Conservation (phyloP, 768 basidiomycete genomes). For the Glaciozyma martinii region DNA sequence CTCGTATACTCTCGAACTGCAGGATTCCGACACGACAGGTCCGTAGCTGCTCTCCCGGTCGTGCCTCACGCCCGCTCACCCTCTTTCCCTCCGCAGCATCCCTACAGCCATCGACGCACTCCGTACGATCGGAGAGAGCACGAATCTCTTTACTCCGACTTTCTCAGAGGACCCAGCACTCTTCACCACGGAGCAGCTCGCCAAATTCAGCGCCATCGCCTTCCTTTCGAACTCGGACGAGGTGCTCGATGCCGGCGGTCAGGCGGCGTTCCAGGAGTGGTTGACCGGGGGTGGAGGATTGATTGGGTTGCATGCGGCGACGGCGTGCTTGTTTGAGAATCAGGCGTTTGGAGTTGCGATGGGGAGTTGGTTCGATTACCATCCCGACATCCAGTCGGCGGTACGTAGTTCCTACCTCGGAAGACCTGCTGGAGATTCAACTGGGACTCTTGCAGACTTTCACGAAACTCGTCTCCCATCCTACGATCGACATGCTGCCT, state of each 20-base stretch:
- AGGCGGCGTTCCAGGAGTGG: conserved; percentile 38
- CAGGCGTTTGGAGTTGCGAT: conserved; percentile 38
- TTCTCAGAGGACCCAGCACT: conserved; percentile 38
- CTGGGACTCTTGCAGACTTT: not conserved
- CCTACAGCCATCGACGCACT: conserved; percentile 40
- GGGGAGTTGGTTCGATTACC: conserved; percentile 43
- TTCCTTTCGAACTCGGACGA: conserved; percentile 40
- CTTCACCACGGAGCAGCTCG: conserved; percentile 37
- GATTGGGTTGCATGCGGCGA: conserved; percentile 40
- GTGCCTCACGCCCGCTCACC: too few relatives aligned
- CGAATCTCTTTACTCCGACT: conserved; percentile 35
- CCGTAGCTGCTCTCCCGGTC: not conserved
- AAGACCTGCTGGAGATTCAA: not conserved
- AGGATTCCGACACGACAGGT: conserved; percentile 41
- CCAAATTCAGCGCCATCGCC: conserved; percentile 38
- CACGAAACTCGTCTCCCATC: conserved; percentile 35
- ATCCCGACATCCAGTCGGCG: conserved; percentile 39
- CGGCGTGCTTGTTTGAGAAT: conserved; percentile 38
- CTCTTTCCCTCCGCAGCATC: conserved; percentile 26
- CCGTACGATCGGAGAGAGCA: conserved; percentile 17
- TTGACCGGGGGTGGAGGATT: conserved; percentile 40
- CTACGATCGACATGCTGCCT: conserved; percentile 39
- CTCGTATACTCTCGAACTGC: conserved; percentile 38
- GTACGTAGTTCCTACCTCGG: conserved; percentile 28
- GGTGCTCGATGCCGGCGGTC: conserved; percentile 16